Base-by-base conservation (phyloP, 805 yeast genomes). In the Candida coquimbonensis region DNA sequence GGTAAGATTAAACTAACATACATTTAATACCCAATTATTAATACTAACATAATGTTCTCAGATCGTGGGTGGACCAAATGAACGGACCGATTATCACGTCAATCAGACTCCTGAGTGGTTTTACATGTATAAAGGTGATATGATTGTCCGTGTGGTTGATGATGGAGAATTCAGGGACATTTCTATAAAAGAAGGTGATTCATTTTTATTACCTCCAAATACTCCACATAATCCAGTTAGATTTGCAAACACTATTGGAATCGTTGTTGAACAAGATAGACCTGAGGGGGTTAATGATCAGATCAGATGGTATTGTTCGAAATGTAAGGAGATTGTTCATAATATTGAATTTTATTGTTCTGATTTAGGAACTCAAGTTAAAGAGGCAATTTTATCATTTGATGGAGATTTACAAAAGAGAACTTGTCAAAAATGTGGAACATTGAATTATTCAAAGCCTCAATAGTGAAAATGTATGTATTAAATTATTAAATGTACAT, bases 81-180 rank as follows among this genome's bases (percentile, higher is more conserved):
- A 83, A 57, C 73, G 97, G 47, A 89, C 96, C 0, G 97, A 90
- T 61, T 90, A 87, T 61, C 97, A 90, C 59, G 78, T 90, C 41
- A 90, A 90, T 60, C 95, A 87, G 56, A 90, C 97, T 0, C 96
- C 97, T 0, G 97, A 90, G 59, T 90, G 88, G 78, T 90, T 90
- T 63, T 81, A 83, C 65, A 91, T 85, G 72, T 77, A 83, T 62
- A 87, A 87, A 63, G 97, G 97, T 2, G 70, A 73, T 25, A 89
- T 90, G 96, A 75, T 85, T 19, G 70, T 90, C 50, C 80, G 79
- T 50, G 95, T 90, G 1, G 96, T 89, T 2, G 88, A 83, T 49
- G 80, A 78, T 31, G 91, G 88, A 2, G 75, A 73, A 46, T 88
- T 90, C 66, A 77, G 70, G 53, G 95, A 87, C 53, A 73, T 90